Percentiles rank a stretch among this genome's conserved stretches.
phyloP scores from a whole-genome alignment of 192 early-diverging fungal species.

The Backusella westeae region DNA sequence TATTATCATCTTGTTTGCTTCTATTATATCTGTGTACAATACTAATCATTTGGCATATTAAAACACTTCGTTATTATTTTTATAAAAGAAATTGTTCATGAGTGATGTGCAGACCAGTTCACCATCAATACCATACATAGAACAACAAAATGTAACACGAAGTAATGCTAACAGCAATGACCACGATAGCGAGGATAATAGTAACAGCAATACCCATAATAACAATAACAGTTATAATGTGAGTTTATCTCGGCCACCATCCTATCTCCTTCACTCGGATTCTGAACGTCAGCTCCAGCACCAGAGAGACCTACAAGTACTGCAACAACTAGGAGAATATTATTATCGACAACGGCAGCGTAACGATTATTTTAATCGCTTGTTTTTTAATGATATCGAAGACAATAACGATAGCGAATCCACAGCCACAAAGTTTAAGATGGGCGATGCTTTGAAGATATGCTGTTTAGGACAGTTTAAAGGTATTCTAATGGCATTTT shows the following conservation, averaged over 20 bases:
- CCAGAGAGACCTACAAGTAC: slow-evolving; percentile 5
- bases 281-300: not conserved
- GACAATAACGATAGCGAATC: not conserved
- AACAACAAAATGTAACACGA: not conserved
- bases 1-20: not conserved
- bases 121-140: not conserved
- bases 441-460: not conserved
- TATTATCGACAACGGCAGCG: not conserved
- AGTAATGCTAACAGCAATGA: not conserved
- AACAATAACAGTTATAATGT: not conserved
- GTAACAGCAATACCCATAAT: not conserved
- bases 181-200: not conserved
- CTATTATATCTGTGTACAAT: not conserved
- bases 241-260: not conserved
- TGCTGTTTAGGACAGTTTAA: slow-evolving; percentile 5
- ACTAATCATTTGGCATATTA: not conserved
- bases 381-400: not conserved
- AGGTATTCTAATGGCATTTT: slow-evolving; percentile 13
- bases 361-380: not conserved
- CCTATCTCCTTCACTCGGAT: not conserved
- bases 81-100: not conserved
- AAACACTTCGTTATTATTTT: not conserved
- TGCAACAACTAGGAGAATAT: not conserved
- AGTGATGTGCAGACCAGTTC: not conserved
- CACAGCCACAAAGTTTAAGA: not conserved